A percentile compares a stretch with the other conserved stretches of the same genome.
Conservation (phyloP, 371 early-diverging fungal genomes). For the Mortierella sp. region DNA sequence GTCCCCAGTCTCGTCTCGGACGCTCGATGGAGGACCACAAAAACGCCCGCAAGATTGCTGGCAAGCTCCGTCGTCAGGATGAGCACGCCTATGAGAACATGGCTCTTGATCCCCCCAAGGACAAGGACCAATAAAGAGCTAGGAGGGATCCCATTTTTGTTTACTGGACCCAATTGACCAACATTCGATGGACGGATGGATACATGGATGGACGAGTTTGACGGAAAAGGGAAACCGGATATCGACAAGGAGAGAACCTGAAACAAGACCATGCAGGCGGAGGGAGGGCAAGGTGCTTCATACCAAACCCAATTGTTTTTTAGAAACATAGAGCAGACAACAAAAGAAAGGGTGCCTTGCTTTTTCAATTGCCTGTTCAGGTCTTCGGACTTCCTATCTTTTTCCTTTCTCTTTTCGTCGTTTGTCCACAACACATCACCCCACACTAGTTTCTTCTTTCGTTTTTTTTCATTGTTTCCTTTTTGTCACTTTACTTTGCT, state of each 20-base stretch:
- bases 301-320: background rate
- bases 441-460: background rate
- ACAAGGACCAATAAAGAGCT: conserved; percentile 26
- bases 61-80: conserved; percentile 52
- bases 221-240: background rate
- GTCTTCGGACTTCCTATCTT: background rate
- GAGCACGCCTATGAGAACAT: conserved; percentile 55
- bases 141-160: background rate
- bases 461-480: background rate
- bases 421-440: background rate
- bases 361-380: background rate
- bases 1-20: conserved; percentile 88
- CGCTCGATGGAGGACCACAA: conserved; percentile 81
- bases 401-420: background rate
- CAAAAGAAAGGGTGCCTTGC: too few species aligned
- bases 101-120: conserved; percentile 44
- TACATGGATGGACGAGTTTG: background rate
- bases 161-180: too few species aligned
- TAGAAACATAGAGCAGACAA: conserved; percentile 5
- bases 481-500: background rate
- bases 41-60: conserved; percentile 66
- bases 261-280: background rate
- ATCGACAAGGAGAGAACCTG: background rate
- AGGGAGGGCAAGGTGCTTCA: background rate
- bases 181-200: background rate